phyloP scores from a whole-genome alignment of 2,329 filamentous ascomycete genomes.

The Nothopassalora personata region DNA sequence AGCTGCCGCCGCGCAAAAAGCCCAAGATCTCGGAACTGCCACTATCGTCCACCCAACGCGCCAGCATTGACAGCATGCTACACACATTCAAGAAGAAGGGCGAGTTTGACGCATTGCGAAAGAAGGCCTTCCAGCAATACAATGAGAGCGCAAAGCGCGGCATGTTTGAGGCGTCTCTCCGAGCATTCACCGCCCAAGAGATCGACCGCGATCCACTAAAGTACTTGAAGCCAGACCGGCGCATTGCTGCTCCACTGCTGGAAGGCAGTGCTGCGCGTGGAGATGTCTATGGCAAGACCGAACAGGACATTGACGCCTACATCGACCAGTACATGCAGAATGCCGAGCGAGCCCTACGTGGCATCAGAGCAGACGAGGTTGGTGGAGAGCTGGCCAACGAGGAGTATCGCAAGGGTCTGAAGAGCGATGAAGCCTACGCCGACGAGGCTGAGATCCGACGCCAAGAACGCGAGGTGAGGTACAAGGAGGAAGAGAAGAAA shows the following conservation, averaged over 20 bases:
- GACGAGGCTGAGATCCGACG: constrained; percentile 59
- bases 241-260: constrained; percentile 68
- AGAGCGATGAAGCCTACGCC: constrained; percentile 69
- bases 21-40: constrained; percentile 72
- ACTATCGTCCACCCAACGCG: constrained; percentile 64
- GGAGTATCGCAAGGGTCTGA: constrained; percentile 61
- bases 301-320: constrained; percentile 60
- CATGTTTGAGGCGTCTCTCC: constrained; percentile 32
- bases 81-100: constrained; percentile 83
- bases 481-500: constrained; percentile 55
- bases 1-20: constrained; percentile 46
- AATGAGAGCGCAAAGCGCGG: constrained; percentile 50
- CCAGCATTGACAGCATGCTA: constrained; percentile 68
- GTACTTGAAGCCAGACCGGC: constrained; percentile 66
- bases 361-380: constrained; percentile 61
- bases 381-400: constrained; percentile 63
- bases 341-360: constrained; percentile 65
- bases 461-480: constrained; percentile 56
- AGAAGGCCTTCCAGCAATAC: constrained; percentile 68
- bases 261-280: constrained; percentile 73
- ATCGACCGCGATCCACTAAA: constrained; percentile 65
- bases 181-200: constrained; percentile 61
- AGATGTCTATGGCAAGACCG: constrained; percentile 67
- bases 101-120: constrained; percentile 72
- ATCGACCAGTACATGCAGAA: constrained; percentile 60